A percentile compares a stretch with the other conserved stretches of the same genome.
phyloP scores from a whole-genome alignment of 768 basidiomycete genomes.

The Sporobolomyces roseus region DNA sequence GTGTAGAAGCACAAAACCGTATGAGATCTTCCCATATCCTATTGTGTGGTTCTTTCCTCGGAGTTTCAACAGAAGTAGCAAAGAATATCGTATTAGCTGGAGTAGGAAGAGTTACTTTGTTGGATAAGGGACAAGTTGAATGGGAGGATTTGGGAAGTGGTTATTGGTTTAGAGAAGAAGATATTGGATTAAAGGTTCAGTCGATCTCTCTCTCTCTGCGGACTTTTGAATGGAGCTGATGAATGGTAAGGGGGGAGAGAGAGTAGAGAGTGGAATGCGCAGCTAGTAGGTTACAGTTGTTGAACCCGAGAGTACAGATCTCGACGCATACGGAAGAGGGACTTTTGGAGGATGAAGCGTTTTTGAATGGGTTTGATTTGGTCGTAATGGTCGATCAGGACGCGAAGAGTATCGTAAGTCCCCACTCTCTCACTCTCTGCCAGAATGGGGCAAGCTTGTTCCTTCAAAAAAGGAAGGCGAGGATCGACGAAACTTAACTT shows the following conservation, averaged over 20 bases:
- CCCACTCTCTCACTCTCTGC: background rate
- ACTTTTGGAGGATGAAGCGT: slow-evolving; percentile 54
- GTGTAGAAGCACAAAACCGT: slow-evolving; percentile 78
- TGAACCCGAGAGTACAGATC: slow-evolving; percentile 87
- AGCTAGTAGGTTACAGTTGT: slow-evolving; percentile 72
- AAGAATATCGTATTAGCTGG: slow-evolving; percentile 98
- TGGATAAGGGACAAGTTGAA: slow-evolving; percentile 69
- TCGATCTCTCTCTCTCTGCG: background rate
- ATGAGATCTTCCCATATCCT: slow-evolving; percentile 84
- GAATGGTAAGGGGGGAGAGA: background rate
- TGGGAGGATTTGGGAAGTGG: slow-evolving; percentile 86
- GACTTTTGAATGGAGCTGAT: background rate
- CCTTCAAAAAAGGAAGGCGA: too few species aligned
- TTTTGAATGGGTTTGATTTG: slow-evolving; percentile 60
- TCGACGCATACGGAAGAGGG: slow-evolving; percentile 59
- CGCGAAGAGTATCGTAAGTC: slow-evolving; percentile 38
- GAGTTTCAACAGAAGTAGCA: slow-evolving; percentile 72
- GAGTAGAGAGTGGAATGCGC: slow-evolving; percentile 78
- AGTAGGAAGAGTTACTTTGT: slow-evolving; percentile 79
- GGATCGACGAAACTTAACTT: too few species aligned
- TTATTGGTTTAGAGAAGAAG: slow-evolving; percentile 89
- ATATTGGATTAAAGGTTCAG: slow-evolving; percentile 82
- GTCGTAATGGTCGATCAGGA: slow-evolving; percentile 51
- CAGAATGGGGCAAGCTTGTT: too few species aligned
- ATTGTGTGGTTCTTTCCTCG: slow-evolving; percentile 49